These are phyloP conservation scores for Fusarium sp. DNA, from an alignment of 2,329 filamentous ascomycete species.

Conservation along the genomic window DNA sequence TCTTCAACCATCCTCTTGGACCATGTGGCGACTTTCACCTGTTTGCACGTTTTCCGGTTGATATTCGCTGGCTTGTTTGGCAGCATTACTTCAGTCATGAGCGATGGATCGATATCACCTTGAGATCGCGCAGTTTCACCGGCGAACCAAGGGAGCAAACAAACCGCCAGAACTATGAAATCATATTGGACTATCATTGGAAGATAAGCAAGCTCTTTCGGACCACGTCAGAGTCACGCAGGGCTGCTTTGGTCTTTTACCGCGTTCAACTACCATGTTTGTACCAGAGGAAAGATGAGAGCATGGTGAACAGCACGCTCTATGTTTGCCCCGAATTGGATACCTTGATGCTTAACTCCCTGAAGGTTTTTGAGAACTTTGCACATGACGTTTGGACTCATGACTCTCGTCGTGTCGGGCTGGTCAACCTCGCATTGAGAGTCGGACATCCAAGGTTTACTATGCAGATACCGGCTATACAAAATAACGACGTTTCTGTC, in stretches of 20 bases:
- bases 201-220: not conserved
- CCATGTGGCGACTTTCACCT: not conserved
- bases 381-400: not conserved
- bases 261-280: not conserved
- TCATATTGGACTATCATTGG: accelerated
- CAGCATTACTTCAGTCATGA: not conserved
- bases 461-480: accelerated
- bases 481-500: accelerated
- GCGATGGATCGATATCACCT: not conserved
- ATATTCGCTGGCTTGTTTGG: constrained; percentile 2
- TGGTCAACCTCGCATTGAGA: not conserved
- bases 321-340: constrained; percentile 6
- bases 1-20: not conserved
- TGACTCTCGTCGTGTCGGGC: not conserved
- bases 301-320: not conserved
- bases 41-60: not conserved
- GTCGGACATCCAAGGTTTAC: accelerated
- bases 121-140: accelerated
- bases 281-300: not conserved
- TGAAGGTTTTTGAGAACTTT: not conserved
- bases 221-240: not conserved
- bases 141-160: accelerated
- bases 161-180: accelerated
- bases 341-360: accelerated
- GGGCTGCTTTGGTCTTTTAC: not conserved